Evolutionary conservation across 1,284 basidiomycete genomes (phyloP), one percentile per base, ranked within the genome.

Genomic region (Ustilago shanxiensis): DNA sequence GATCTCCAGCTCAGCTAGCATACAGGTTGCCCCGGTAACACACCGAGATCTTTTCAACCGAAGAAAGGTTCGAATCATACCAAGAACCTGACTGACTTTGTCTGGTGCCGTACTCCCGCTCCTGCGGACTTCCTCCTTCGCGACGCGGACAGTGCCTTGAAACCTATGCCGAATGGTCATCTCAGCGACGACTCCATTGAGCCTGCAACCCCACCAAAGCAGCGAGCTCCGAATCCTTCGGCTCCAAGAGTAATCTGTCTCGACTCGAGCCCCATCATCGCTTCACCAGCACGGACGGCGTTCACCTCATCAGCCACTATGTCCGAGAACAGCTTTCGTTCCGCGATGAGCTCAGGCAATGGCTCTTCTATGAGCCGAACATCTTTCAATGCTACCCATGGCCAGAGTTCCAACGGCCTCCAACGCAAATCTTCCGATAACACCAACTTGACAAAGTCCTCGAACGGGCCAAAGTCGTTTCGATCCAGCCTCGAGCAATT

Each of bases 111-210:
- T 11, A 14, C 37, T 13, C 37, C 11, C 18, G 18, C n/a, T 44
- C 14, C 18, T 20, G 20, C 20, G 14, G 10, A n/a, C 41, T 44
- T 44, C n/a, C 18, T 44, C 8, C n/a, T 20, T 44, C 18, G 20
- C 41, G 20, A 8, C 35, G 35, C 11, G 31, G 31, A 33, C 31
- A 16, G 3, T 16, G 35, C 35, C 41, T 44, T n/a, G 20, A 20
- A 11, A 33, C 11, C 11, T 37, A 75, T 75, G 72, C 49, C 55
- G 47, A 35, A 62, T 58, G 72, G 54, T 14, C 41, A 67, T 20
- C 14, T 50, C 51, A 77, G 52, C 57, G 74, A 77, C 69, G 74
- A 72, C 24, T 59, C 65, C n/a, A 77, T 72, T 50, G 66, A 72
- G 51, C 69, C 74, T 47, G 57, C 62, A 47, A 77, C 74, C 2